These are phyloP conservation scores for Botrytis elliptica DNA, from an alignment of 2,329 filamentous ascomycete species.

Conservation along the genomic window DNA sequence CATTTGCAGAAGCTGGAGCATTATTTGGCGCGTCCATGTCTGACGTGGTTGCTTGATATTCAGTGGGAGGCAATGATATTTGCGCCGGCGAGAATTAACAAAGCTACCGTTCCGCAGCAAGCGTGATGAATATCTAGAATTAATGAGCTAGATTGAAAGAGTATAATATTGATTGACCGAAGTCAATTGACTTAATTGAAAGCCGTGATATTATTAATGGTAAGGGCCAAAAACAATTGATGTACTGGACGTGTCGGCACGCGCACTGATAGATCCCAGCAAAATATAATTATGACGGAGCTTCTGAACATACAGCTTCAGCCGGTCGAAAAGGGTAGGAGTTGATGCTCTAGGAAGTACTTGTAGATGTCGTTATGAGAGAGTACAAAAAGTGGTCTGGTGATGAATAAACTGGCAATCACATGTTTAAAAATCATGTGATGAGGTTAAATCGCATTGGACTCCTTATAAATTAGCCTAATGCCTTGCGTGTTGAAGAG, in stretches of 20 bases:
- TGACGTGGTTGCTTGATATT: conserved; percentile 20
- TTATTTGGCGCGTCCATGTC: conserved; percentile 35
- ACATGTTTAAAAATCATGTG: conserved; percentile 20
- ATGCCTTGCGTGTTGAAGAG: not conserved
- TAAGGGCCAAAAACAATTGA: conserved; percentile 9
- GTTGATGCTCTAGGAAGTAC: conserved; percentile 8
- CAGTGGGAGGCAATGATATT: conserved; percentile 22
- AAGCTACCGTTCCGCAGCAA: conserved; percentile 6
- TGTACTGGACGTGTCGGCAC: conserved; percentile 16
- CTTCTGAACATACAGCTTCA: conserved; percentile 3
- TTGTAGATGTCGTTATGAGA: conserved; percentile 10
- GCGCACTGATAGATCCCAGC: conserved; percentile 17
- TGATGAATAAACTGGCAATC: conserved; percentile 19
- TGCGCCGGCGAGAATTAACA: conserved; percentile 24
- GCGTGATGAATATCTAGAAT: conserved; percentile 15
- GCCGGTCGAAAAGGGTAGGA: not conserved
- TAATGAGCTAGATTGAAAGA: conserved; percentile 4
- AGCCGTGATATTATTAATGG: not conserved
- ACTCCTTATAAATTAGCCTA: not conserved
- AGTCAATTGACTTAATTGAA: conserved; percentile 25
- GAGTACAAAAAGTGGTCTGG: conserved; percentile 22
- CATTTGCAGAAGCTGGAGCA: conserved; percentile 26
- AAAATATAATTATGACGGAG: not conserved
- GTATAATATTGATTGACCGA: conserved; percentile 26
- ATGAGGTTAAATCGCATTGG: conserved; percentile 16